These are phyloP conservation scores for Choiromyces venosus DNA, from an alignment of 495 filamentous ascomycete genomes.

Conservation along the genomic window DNA sequence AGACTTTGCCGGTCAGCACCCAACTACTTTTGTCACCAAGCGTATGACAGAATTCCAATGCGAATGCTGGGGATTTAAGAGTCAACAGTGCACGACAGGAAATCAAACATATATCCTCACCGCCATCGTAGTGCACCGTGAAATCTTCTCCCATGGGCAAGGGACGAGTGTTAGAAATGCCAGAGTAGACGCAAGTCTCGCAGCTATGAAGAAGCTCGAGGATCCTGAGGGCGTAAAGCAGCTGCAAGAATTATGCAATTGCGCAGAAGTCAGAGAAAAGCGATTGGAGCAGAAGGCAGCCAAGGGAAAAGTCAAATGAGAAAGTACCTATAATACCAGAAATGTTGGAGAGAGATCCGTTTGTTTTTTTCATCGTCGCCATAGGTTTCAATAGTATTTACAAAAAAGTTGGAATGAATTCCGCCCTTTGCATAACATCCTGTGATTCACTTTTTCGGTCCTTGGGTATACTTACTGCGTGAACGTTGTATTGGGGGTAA, in stretches of 20 bases:
- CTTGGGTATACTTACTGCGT: neutral
- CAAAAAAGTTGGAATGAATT: neutral
- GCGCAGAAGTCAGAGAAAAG: neutral
- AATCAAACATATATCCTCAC: constrained; percentile 55
- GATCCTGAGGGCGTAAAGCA: neutral
- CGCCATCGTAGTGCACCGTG: constrained; percentile 70
- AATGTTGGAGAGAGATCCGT: neutral
- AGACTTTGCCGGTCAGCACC: constrained; percentile 70
- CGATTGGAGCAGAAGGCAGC: neutral
- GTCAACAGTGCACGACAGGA: constrained; percentile 44
- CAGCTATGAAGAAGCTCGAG: constrained; percentile 57
- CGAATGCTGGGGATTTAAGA: constrained; percentile 47
- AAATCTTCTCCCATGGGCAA: constrained; percentile 57
- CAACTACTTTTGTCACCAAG: constrained; percentile 52
- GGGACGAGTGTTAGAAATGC: constrained; percentile 63
- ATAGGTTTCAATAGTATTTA: neutral
- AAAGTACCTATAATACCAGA: neutral
- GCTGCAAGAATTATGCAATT: neutral
- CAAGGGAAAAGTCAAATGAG: neutral
- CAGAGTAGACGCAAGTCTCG: constrained; percentile 65
- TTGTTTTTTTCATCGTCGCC: neutral
- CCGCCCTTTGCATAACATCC: neutral
- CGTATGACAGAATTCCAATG: constrained; percentile 50
- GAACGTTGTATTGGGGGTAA: neutral
- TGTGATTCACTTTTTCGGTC: neutral